These are phyloP conservation scores for Candida tibetensis DNA, from an alignment of 805 yeast species.

Conservation along the genomic window DNA sequence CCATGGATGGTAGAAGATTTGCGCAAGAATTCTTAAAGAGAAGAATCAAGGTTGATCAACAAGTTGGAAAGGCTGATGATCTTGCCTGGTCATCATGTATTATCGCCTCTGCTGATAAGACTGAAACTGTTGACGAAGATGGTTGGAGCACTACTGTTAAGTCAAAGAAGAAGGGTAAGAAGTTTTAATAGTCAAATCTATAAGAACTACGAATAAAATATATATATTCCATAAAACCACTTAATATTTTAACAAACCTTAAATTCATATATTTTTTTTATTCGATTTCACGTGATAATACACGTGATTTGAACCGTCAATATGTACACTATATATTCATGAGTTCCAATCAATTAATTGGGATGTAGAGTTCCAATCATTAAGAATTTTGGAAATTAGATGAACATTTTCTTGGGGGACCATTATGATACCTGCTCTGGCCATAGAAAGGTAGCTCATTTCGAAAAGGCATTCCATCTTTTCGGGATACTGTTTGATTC, in stretches of 20 bases:
- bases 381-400: constrained; percentile 26
- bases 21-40: constrained; percentile 85
- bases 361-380: constrained; percentile 1
- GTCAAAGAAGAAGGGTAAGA: constrained; percentile 39
- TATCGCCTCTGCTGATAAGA: constrained; percentile 39
- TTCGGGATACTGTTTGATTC: constrained; percentile 17
- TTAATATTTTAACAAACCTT: not conserved
- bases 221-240: not conserved
- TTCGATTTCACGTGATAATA: not conserved
- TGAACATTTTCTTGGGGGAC: constrained; percentile 50
- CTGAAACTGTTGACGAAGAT: constrained; percentile 40
- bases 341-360: not conserved
- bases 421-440: constrained; percentile 56
- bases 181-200: constrained; percentile 12
- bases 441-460: constrained; percentile 61
- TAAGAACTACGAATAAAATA: not conserved
- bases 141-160: constrained; percentile 46
- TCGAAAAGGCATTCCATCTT: constrained; percentile 31
- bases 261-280: not conserved
- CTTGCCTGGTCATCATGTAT: constrained; percentile 76
- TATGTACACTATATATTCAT: constrained; percentile 1
- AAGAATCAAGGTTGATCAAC: constrained; percentile 68
- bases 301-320: not conserved
- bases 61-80: constrained; percentile 34
- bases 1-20: constrained; percentile 93